Evolutionary conservation across 352 stramenopile species (phyloP).

Genomic region (Globisporangium megalacanthum): DNA sequence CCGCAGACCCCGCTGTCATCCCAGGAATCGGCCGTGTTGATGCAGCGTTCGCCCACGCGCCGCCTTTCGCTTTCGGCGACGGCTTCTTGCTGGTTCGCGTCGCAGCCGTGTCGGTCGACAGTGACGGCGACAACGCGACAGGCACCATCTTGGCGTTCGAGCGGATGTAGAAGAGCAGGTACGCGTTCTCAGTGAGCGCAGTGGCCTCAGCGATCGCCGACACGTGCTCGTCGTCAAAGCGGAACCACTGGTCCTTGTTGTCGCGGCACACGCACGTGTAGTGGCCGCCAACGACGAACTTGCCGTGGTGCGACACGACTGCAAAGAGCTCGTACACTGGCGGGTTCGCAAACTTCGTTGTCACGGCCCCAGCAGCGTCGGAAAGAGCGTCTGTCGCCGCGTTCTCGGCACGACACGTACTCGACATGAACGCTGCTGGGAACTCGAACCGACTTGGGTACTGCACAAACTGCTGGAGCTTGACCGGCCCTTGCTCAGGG

Average conservation of each 20-base stretch:
- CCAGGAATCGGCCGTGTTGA: background rate
- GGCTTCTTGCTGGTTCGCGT: background rate
- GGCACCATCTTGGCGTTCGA: constrained; percentile 23
- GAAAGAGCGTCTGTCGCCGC: background rate
- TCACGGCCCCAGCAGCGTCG: constrained; percentile 3
- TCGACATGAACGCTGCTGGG: constrained; percentile 58
- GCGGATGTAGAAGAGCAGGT: constrained; percentile 79
- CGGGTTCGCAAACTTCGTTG: constrained; percentile 29
- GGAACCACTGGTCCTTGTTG: constrained; percentile 87
- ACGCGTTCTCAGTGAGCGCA: constrained; percentile 68
- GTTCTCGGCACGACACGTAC: constrained; percentile 54
- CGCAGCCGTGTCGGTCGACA: background rate
- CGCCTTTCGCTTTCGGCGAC: constrained; percentile 1
- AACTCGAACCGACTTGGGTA: constrained; percentile 73
- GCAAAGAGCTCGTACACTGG: constrained; percentile 80
- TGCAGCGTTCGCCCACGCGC: background rate
- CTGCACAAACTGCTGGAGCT: constrained; percentile 81
- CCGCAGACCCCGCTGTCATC: background rate
- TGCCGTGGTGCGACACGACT: constrained; percentile 76
- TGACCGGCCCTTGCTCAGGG: constrained; percentile 66
- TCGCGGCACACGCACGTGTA: constrained; percentile 82
- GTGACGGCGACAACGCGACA: background rate
- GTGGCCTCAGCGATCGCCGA: constrained; percentile 63
- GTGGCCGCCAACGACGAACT: constrained; percentile 75
- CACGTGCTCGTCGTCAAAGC: constrained; percentile 80